Evolutionary conservation across 2,329 filamentous ascomycete species (phyloP), one percentile per base, ranked within the genome.

Genomic region (Colletotrichum sansevieriae): DNA sequence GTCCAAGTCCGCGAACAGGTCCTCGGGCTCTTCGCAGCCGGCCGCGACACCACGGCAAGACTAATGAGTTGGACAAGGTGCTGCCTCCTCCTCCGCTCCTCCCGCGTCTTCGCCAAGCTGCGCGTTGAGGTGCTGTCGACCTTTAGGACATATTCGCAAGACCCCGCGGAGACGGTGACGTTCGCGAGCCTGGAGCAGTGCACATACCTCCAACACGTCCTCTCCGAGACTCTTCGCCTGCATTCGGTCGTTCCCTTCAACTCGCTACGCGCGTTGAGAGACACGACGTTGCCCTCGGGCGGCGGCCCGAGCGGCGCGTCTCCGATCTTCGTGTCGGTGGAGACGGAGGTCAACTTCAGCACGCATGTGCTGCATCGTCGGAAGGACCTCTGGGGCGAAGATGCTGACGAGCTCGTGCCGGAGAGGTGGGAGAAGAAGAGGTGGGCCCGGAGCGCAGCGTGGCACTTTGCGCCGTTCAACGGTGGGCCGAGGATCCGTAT

Each of bases 391-490:
- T 82, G 76, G 62, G 80, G 81, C 0, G 43, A 71, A 0, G 79
- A 81, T 56, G 77, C 78, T 1, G 72, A 74, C 2, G 74, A 76
- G n/a, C 82, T 81, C 51, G 71, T 56, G 77, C 78, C 2, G 72
- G 74, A 1, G 74, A 76, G 80, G 12, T 82, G 80, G 80, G 80
- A 79, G 29, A 71, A 65, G 56, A 75, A 73, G 3, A 70, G 74
- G 29, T 52, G 65, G 1, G 43, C 52, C 1, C 59, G 51, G 44
- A 22, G 65, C 2, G 65, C 75, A 3, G 74, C 74, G 9, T 80
- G 76, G 77, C 78, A 74, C 15, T 81, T 76, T 49, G 71, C 78
- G 7, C 77, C 77, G 2, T 81, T 81, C 65, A 81, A 78, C 57
- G 78, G 76, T 3, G 79, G 78, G 0, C 79, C 79, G 10, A 72